Base-by-base conservation (phyloP, 305 asterid species). In the Petunia hybrid region DNA sequence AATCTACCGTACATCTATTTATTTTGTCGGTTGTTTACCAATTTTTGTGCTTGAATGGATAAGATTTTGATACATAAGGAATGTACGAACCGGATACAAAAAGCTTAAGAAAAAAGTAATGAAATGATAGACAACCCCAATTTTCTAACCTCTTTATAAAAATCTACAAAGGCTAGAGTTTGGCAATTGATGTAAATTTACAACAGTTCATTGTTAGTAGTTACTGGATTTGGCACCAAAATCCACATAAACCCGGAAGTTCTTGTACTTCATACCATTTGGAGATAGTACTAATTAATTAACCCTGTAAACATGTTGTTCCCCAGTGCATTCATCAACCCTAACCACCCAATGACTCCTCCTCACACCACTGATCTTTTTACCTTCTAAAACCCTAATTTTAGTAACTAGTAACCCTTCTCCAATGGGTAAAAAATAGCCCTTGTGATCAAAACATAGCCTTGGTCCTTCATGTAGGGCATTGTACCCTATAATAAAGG, bases 391-490 rank as follows among this genome's bases (percentile, higher is more conserved):
- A 12, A 65, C 45, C 14, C 76, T 36, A 43, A 68, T 31, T 78
- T 83, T 74, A 61, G 60, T 75, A 61, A 83, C 80, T 69, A 86
- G 5, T 77, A 86, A 78, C 69, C 87, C 88, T 45, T 81, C 85
- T 61, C 87, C 88, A 83, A 83, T 81, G 1, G 87, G 85, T 53
- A 86, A 84, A 64, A 86, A 78, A 45, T 83, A 79, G 40, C 82
- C 68, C 63, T 79, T 78, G 41, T 83, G 77, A 74, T 63, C 51
- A 69, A 80, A 80, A 55, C 46, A 10, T 14, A 64, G 36, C 79
- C 35, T 53, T 13, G 62, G 41, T 14, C 71, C 64, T 79, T 86
- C 39, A 57, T 74, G 80, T 22, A 78, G 42, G 60, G 86, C 83
- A 81, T 86, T 86, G 79, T 73, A 86, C 55, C 85, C 88, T 9